Base-by-base conservation (phyloP, 441 rosid genomes). In the Pelargonium australe region DNA sequence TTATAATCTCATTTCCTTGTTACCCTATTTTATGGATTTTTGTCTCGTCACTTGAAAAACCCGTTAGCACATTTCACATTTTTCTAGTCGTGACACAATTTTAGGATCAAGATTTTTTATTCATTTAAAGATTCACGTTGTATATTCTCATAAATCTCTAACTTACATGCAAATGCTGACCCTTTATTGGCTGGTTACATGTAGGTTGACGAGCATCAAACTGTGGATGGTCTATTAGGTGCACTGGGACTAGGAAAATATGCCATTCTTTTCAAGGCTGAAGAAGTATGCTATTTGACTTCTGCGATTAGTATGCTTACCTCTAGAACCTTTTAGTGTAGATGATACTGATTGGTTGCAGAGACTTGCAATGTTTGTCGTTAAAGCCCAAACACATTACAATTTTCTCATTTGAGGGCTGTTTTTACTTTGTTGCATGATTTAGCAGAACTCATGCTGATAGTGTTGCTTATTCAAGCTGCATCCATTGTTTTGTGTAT, bases 241-340 rank as follows among this genome's bases (percentile, higher is more conserved):
- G 65, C 74, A 14, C 63, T 75, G 64, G 74, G 72, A 23, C 43
- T 75, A 67, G 78, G 41, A 53, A 75, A 75, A 57, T 75, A 75
- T 34, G 73, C 64, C 53, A 61, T 75, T 40, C 41, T 61, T 44
- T 75, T 75, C 53, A 75, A 75, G 78, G 78, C 78, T 37, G 78
- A 75, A 70, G 78, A 75, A 66, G 78, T 75, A 66, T 64, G 67
- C 7, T 64, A 64, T 37, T 23, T 64, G 47, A 51, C 19, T 51
- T 51, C 58, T 51, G 58, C 16, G 19, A 51, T 49, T 13, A n/a
- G 16, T 51, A 51, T 51, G 58, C 16, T 51, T n/a, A 51, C 16
- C 16, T 51, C 58, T 51, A 51, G 19, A 51, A 10, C 7, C 1
- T 51, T 17, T 51, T 51, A 13, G 58, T n/a, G 19, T 51, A n/a